A percentile compares a stretch with the other conserved stretches of the same genome.
These are phyloP conservation scores for Cryptococcus sp. DNA, from an alignment of 1,284 basidiomycete genomes.

Conservation along the genomic window DNA sequence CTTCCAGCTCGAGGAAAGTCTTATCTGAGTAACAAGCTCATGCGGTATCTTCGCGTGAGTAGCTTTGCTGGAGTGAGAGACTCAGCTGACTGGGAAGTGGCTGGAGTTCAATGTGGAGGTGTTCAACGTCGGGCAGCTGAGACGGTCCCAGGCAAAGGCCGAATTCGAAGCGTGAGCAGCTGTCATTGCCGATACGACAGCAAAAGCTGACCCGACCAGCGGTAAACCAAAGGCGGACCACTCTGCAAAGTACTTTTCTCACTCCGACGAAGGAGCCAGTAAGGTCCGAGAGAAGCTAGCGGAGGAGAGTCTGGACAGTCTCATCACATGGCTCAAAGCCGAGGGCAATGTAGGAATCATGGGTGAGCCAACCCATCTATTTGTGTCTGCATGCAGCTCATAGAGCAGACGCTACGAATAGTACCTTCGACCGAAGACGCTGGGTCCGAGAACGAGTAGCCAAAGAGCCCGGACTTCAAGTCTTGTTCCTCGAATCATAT, in stretches of 20 bases:
- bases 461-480: constrained; percentile 79
- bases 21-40: constrained; percentile 77
- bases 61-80: neutral
- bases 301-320: constrained; percentile 86
- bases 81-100: constrained; percentile 60
- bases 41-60: constrained; percentile 68
- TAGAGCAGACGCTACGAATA: constrained; percentile 82
- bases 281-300: constrained; percentile 77
- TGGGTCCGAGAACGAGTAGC: constrained; percentile 78
- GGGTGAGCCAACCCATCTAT: constrained; percentile 55
- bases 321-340: constrained; percentile 92
- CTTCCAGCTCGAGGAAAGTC: constrained; percentile 79
- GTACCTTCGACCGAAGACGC: constrained; percentile 70
- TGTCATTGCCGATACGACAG: neutral
- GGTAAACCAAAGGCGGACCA: constrained; percentile 65
- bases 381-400: neutral
- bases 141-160: constrained; percentile 77
- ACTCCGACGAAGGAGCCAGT: constrained; percentile 74
- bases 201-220: constrained; percentile 11
- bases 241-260: constrained; percentile 86
- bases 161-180: constrained; percentile 63
- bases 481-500: constrained; percentile 91
- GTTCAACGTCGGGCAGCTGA: constrained; percentile 95
- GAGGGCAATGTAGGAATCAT: constrained; percentile 98
- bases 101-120: constrained; percentile 98